These are phyloP conservation scores for Botryotinia globosa DNA, from an alignment of 2,329 filamentous ascomycete genomes.

Conservation along the genomic window DNA sequence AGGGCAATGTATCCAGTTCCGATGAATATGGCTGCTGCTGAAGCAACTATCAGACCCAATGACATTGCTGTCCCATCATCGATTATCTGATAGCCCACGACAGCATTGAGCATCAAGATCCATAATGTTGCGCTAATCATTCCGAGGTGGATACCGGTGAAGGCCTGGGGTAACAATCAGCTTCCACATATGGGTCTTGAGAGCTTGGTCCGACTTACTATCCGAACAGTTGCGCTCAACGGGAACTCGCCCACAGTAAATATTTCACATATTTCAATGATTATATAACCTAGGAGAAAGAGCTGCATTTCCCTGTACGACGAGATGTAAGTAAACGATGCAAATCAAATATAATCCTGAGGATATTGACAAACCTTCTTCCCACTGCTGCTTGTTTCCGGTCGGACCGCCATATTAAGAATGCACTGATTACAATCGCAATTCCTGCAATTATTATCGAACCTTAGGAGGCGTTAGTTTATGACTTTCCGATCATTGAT, in stretches of 20 bases:
- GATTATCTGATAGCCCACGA: slow-evolving; percentile 89
- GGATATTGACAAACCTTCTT: slow-evolving; percentile 61
- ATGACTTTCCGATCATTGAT: slow-evolving; percentile 9
- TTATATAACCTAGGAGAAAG: slow-evolving; percentile 80
- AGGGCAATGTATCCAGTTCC: slow-evolving; percentile 95
- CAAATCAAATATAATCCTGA: not conserved
- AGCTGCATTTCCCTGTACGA: slow-evolving; percentile 84
- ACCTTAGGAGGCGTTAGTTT: slow-evolving; percentile 51
- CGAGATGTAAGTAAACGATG: slow-evolving; percentile 10
- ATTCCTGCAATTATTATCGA: slow-evolving; percentile 80
- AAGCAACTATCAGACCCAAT: slow-evolving; percentile 68
- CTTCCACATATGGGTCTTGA: not conserved
- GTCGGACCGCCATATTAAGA: slow-evolving; percentile 77
- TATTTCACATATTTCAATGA: slow-evolving; percentile 92
- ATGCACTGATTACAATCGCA: slow-evolving; percentile 65
- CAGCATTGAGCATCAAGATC: slow-evolving; percentile 86
- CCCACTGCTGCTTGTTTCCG: slow-evolving; percentile 92
- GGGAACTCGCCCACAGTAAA: slow-evolving; percentile 93
- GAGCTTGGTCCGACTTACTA: slow-evolving; percentile 52
- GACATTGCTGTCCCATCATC: slow-evolving; percentile 91
- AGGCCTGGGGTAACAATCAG: slow-evolving; percentile 55
- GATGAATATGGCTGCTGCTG: slow-evolving; percentile 71
- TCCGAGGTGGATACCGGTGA: slow-evolving; percentile 86
- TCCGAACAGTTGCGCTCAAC: slow-evolving; percentile 64
- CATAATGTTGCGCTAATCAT: slow-evolving; percentile 84